Percentiles rank a stretch among this genome's conserved stretches.
phyloP scores from a whole-genome alignment of 2,329 filamentous ascomycete genomes.

The Cytospora chrysosperma region DNA sequence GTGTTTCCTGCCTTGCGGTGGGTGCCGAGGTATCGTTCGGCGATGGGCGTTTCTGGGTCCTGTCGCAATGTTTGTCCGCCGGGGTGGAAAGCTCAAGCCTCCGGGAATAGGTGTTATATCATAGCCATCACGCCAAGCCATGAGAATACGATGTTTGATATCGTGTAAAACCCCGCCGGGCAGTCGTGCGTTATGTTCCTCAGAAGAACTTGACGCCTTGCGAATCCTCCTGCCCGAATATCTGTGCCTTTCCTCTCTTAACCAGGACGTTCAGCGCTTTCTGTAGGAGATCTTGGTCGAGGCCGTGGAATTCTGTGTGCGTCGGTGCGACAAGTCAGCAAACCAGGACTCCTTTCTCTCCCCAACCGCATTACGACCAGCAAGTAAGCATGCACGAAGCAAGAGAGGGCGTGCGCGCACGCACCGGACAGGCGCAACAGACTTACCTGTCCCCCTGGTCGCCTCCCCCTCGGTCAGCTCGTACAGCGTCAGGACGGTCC shows the following conservation, averaged over 20 bases:
- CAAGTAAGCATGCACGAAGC: no score
- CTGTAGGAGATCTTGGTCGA: slow-evolving; percentile 78
- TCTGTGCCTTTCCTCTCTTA: slow-evolving; percentile 86
- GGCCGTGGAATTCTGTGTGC: slow-evolving; percentile 76
- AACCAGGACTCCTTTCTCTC: no score
- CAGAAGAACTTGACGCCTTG: slow-evolving; percentile 97
- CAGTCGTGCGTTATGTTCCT: slow-evolving; percentile 32
- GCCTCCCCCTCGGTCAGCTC: slow-evolving; percentile 87
- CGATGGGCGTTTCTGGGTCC: slow-evolving; percentile 8
- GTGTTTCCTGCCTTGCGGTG: not conserved
- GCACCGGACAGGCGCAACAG: slow-evolving; percentile 8
- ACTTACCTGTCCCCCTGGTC: slow-evolving; percentile 65
- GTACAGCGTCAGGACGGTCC: slow-evolving; percentile 86
- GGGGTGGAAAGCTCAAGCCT: not conserved
- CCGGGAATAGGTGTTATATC: not conserved
- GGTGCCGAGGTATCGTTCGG: not conserved
- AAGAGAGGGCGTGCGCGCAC: no score
- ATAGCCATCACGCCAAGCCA: not conserved
- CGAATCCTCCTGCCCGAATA: slow-evolving; percentile 86
- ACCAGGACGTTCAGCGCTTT: slow-evolving; percentile 79
- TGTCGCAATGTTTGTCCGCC: not conserved
- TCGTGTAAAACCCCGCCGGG: not conserved
- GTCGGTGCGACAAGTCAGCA: not conserved
- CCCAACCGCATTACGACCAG: no score
- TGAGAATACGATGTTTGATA: not conserved